A percentile compares a stretch with the other conserved stretches of the same genome.
Conservation (phyloP, 768 basidiomycete species). For the Hydnomerulius pinastri region DNA sequence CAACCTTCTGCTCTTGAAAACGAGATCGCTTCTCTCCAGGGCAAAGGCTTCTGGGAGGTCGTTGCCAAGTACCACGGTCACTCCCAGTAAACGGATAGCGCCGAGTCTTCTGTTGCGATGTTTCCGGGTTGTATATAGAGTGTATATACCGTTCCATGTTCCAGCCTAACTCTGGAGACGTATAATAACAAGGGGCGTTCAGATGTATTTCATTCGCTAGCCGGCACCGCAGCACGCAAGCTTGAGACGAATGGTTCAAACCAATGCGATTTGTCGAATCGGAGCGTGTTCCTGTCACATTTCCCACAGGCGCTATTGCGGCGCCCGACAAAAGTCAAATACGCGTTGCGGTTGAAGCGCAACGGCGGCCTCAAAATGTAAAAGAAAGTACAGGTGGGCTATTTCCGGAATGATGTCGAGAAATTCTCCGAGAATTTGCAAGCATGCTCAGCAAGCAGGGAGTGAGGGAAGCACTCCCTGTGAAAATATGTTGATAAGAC, state of each 20-base stretch:
- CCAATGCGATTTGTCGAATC: background rate
- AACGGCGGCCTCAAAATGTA: slow-evolving; percentile 4
- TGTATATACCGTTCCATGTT: background rate
- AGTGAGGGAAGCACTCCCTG: background rate
- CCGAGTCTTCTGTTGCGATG: background rate
- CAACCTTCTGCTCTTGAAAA: slow-evolving; percentile 59
- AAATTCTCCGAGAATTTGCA: background rate
- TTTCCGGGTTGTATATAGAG: background rate
- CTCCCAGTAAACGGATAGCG: slow-evolving; percentile 13
- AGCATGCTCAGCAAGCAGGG: background rate
- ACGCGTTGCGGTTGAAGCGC: background rate
- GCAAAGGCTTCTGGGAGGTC: slow-evolving; percentile 53
- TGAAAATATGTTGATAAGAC: background rate
- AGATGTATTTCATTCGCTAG: background rate
- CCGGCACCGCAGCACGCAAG: too few species aligned
- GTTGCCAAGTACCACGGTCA: slow-evolving; percentile 38
- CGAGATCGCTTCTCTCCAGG: slow-evolving; percentile 59
- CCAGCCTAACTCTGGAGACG: background rate
- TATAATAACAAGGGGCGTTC: background rate
- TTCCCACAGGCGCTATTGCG: slow-evolving; percentile 1
- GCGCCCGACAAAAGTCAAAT: background rate
- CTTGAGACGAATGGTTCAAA: too few species aligned
- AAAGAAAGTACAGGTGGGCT: background rate
- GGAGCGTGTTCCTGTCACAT: too few species aligned
- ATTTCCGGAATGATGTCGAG: background rate